Conservation (phyloP, 2,329 filamentous ascomycete genomes). For the Penicillium sp. region DNA sequence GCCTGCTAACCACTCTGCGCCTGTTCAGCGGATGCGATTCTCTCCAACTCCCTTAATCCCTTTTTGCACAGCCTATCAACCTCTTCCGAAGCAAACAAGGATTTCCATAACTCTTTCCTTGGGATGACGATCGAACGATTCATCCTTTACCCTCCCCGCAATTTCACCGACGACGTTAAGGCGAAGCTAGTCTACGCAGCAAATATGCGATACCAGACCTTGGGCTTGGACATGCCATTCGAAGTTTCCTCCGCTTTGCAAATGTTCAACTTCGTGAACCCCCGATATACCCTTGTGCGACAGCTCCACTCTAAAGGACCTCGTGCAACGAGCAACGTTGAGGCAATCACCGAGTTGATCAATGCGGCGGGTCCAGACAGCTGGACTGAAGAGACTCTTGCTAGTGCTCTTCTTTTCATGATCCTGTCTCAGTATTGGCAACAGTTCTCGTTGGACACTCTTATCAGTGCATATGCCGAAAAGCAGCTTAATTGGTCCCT, state of each 20-base stretch:
- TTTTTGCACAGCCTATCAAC: slow-evolving; percentile 76
- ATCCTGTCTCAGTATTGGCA: slow-evolving; percentile 62
- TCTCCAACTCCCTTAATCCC: slow-evolving; percentile 74
- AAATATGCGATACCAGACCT: slow-evolving; percentile 67
- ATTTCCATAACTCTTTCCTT: slow-evolving; percentile 69
- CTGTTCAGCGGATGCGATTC: slow-evolving; percentile 76
- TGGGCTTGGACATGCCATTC: slow-evolving; percentile 44
- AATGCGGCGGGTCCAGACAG: slow-evolving; percentile 59
- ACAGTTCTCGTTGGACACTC: slow-evolving; percentile 67
- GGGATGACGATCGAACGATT: slow-evolving; percentile 81
- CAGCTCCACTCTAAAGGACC: slow-evolving; percentile 72
- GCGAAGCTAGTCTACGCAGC: slow-evolving; percentile 64
- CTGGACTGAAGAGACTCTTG: slow-evolving; percentile 78
- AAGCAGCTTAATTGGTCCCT: slow-evolving; percentile 65
- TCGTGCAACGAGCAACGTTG: slow-evolving; percentile 73
- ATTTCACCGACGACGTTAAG: slow-evolving; percentile 77
- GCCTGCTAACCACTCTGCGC: not conserved
- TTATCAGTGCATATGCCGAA: slow-evolving; percentile 59
- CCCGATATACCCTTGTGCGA: slow-evolving; percentile 53
- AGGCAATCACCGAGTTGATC: slow-evolving; percentile 64
- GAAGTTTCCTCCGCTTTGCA: slow-evolving; percentile 46
- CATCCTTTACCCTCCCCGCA: slow-evolving; percentile 80
- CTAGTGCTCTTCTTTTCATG: slow-evolving; percentile 73
- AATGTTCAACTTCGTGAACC: slow-evolving; percentile 46
- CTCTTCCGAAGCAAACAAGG: slow-evolving; percentile 62